Evolutionary conservation across 2,329 filamentous ascomycete genomes (phyloP).

Genomic region (Venturia carpophila): DNA sequence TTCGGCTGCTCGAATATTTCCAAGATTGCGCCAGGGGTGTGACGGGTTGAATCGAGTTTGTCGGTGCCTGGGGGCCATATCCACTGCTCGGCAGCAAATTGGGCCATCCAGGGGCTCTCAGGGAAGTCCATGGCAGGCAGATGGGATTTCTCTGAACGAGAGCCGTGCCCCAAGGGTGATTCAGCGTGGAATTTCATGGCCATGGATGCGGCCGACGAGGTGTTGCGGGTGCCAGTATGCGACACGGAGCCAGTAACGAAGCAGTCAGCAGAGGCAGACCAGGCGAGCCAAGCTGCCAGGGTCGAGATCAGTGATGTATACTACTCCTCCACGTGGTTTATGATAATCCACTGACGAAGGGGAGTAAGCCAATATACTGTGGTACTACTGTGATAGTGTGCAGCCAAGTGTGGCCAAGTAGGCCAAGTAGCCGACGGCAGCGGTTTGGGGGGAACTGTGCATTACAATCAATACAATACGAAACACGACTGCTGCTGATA

Average conservation of each 20-base stretch:
- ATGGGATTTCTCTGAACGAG: neutral
- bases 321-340: too few relatives aligned
- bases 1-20: neutral
- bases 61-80: constrained; percentile 1
- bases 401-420: neutral
- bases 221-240: neutral
- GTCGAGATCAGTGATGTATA: neutral
- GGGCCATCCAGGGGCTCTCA: neutral
- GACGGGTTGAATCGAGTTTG: neutral
- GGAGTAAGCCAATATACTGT: too few relatives aligned
- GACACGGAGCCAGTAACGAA: neutral
- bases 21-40: neutral
- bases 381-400: neutral
- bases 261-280: neutral
- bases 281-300: neutral
- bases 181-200: neutral
- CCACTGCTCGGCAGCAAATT: constrained; percentile 5
- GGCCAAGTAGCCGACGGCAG: too few relatives aligned
- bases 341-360: too few relatives aligned
- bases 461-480: neutral
- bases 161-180: neutral
- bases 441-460: neutral
- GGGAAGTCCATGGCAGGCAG: neutral
- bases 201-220: neutral
- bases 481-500: neutral